Base-by-base conservation (phyloP, 2,329 filamentous ascomycete species). In the Pseudogymnoascus sp. region DNA sequence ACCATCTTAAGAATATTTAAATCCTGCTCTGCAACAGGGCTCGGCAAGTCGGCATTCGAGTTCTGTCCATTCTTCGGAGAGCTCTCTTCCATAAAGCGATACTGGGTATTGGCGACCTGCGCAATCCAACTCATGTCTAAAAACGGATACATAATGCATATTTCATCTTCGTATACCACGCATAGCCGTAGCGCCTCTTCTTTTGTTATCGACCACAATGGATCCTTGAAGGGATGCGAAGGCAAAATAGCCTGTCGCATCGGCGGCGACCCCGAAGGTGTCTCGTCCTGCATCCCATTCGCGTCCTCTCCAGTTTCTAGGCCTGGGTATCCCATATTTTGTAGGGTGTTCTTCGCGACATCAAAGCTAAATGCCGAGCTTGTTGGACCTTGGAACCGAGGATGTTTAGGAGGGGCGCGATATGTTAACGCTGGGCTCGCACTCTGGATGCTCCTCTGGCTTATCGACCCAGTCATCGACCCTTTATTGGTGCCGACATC, bases 91-190 rank as follows among this genome's bases (percentile, higher is more conserved):
- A 94, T 85, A 71, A 90, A 94, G 0, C 82, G 79, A 61, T 86
- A 87, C 1, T 96, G 76, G 62, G 81, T 79, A 64, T 82, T 85
- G 6, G 87, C 86, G 71, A 96, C 89, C 5, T 78, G 77, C 37
- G 89, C 85, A 38, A 95, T 77, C 41, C 80, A 80, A 41, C 88
- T 83, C 35, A 96, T 88, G 66, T 90, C 83, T 54, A 96, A 73
- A 3, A 96, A 83, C 0, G 93, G 93, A 71, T 96, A 96, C 90
- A 96, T 95, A 68, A 93, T 83, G 43, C 90, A 90, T 68, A 95
- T 87, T 71, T 97, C 92, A 68, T 97, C 91, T 66, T 96, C 89
- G 70, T 94, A 93, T 0, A 95, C 78, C 12, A 83, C 80, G 65
- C 90, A 90, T 12, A 97, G 75, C 1, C 90, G 84, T 18, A 93